phyloP scores from a whole-genome alignment of 2,329 filamentous ascomycete species.

The Cordyceps cateniannulata region DNA sequence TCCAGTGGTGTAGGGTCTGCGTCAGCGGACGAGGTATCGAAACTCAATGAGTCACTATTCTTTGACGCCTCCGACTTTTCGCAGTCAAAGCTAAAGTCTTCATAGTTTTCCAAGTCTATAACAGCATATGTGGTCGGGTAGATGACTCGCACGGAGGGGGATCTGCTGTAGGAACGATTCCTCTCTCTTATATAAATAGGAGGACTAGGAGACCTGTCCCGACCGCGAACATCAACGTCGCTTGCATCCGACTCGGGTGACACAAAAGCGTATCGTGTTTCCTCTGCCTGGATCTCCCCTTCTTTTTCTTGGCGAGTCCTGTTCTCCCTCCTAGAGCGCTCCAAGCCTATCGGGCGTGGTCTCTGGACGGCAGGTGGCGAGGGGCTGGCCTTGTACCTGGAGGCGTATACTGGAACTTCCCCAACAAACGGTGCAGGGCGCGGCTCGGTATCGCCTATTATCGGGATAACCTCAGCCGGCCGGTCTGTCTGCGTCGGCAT shows the following conservation, averaged over 20 bases:
- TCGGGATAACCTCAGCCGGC: neutral
- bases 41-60: conserved; percentile 23
- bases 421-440: neutral
- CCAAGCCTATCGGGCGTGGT: neutral
- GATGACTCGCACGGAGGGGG: neutral
- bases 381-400: neutral
- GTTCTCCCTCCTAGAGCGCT: neutral
- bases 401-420: neutral
- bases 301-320: neutral
- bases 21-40: conserved; percentile 23
- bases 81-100: conserved; percentile 11
- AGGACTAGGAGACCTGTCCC: neutral
- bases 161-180: neutral
- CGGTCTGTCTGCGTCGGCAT: neutral
- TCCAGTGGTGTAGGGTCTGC: conserved; percentile 16
- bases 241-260: neutral
- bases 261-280: neutral
- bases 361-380: neutral
- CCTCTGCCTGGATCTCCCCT: neutral
- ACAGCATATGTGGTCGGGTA: neutral
- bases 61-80: conserved; percentile 18
- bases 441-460: neutral
- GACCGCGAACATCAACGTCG: neutral
- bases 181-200: neutral
- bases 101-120: conserved; percentile 3